Percentiles rank a stretch among this genome's conserved stretches.
Conservation (phyloP, 441 rosid genomes). For the Jatropha podagrica region DNA sequence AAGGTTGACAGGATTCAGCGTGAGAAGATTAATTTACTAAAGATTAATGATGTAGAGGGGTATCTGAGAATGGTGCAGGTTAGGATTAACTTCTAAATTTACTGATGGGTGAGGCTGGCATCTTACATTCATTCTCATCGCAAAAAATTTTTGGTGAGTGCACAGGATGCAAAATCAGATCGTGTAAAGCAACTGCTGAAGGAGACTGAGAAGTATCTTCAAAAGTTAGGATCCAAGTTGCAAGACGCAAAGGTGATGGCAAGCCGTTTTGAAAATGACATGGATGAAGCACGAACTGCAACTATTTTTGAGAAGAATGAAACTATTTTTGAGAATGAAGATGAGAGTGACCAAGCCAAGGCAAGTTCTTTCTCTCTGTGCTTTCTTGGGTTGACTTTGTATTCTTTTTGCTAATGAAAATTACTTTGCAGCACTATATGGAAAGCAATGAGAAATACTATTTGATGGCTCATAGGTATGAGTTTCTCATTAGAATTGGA, state of each 20-base stretch:
- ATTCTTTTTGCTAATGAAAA: constrained; percentile 10
- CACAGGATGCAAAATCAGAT: constrained; percentile 93
- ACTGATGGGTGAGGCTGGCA: constrained; percentile 9
- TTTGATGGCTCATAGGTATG: constrained; percentile 94
- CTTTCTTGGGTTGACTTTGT: constrained; percentile 24
- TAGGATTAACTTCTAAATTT: constrained; percentile 30
- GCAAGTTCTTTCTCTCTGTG: constrained; percentile 37
- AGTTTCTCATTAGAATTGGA: constrained; percentile 1
- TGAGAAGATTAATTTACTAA: constrained; percentile 88
- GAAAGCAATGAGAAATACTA: constrained; percentile 98
- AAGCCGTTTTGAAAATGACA: constrained; percentile 61
- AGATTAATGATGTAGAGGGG: constrained; percentile 98
- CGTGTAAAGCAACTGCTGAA: constrained; percentile 89
- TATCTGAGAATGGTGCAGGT: constrained; percentile 99
- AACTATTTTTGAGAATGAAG: constrained; percentile 72
- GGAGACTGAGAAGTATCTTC: constrained; percentile 96
- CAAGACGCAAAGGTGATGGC: constrained; percentile 67
- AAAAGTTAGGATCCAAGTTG: constrained; percentile 85
- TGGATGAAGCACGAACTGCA: constrained; percentile 51
- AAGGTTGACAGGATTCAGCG: constrained; percentile 95
- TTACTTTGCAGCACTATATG: constrained; percentile 74
- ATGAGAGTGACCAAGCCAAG: constrained; percentile 92
- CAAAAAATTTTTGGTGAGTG: constrained; percentile 20
- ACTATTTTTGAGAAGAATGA: constrained; percentile 56
- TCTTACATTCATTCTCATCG: constrained; percentile 21